phyloP scores from a whole-genome alignment of 176 grass and related monocot species.

The Luzula sylvatica region DNA sequence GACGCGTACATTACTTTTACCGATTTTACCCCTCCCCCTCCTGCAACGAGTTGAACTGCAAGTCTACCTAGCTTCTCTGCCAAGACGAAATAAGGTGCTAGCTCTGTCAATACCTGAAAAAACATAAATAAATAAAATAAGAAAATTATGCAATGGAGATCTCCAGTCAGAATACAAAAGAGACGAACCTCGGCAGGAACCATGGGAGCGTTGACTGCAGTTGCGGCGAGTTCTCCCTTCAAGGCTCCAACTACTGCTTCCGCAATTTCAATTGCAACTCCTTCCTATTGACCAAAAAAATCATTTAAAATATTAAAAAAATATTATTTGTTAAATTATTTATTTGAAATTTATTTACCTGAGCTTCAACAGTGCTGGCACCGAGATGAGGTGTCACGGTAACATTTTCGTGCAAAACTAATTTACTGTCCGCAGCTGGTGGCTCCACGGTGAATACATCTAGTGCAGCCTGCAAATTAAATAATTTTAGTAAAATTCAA shows the following conservation, averaged over 20 bases:
- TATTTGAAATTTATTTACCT: slow-evolving; percentile 36
- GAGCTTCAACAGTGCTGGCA: slow-evolving; percentile 85
- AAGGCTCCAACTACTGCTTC: slow-evolving; percentile 94
- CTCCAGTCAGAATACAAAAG: background rate
- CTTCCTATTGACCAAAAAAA: slow-evolving; percentile 40
- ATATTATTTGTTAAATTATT: background rate
- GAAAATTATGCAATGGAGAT: background rate
- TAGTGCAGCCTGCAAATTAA: slow-evolving; percentile 56
- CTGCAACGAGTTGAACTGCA: slow-evolving; percentile 75
- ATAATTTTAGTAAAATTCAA: too few species aligned
- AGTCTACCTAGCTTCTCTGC: slow-evolving; percentile 77
- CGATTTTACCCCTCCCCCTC: slow-evolving; percentile 75
- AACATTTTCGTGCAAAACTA: slow-evolving; percentile 81
- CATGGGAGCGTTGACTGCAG: slow-evolving; percentile 83
- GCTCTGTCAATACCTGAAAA: slow-evolving; percentile 68
- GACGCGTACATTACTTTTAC: slow-evolving; percentile 82
- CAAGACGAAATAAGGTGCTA: slow-evolving; percentile 70
- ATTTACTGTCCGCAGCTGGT: slow-evolving; percentile 53
- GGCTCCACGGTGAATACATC: slow-evolving; percentile 85
- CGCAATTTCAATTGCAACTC: slow-evolving; percentile 87
- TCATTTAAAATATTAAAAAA: background rate
- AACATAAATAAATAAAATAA: background rate
- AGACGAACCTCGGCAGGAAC: slow-evolving; percentile 63
- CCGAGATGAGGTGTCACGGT: slow-evolving; percentile 88
- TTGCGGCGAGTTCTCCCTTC: slow-evolving; percentile 83